Evolutionary conservation across 805 yeast species (phyloP), one percentile per base, ranked within the genome.

Genomic region (Candida caryicola): DNA sequence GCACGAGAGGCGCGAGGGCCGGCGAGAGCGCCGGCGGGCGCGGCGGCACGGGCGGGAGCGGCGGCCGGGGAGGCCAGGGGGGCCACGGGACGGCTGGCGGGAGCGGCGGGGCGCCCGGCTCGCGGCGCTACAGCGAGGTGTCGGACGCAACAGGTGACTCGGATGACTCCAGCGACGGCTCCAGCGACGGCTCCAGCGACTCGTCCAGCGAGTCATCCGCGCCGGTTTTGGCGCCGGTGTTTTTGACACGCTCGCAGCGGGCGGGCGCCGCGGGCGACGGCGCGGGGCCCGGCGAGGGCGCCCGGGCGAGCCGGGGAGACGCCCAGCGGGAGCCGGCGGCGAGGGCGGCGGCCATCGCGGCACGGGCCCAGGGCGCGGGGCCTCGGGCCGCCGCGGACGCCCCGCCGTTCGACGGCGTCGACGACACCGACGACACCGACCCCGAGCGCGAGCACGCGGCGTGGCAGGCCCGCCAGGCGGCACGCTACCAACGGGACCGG

Each of bases 361-460:
- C 29, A 13, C 9, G 16, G n/a, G 26, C 23, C 15, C 9, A n/a
- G n/a, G 26, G 17, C 15, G 23, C 23, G 35, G 25, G 10, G 10
- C 15, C 4, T 23, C 13, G 17, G 17, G 17, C 23, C 4, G 27
- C 9, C 12, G 21, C 28, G 17, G 17, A 26, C 9, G 7, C 17
- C 25, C 16, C 15, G 8, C 46, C 46, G 2, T 47, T 39, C 31
- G 55, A 47, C 19, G 59, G 56, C 4, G 40, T 54, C 0, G 85
- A 81, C 46, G 89, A 82, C 48, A 74, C 82, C 0, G 86, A 82
- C 47, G 79, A 72, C 25, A 27, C 74, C 4, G 79, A 79, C 40
- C 78, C 82, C 0, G 75, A 66, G 36, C 52, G 41, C 5, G 82
- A 77, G 34, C 55, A 51, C 33, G 40, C 32, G 13, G 38, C 26